Base-by-base conservation (phyloP, 495 filamentous ascomycete species). In the Hypoxylon intermedium region DNA sequence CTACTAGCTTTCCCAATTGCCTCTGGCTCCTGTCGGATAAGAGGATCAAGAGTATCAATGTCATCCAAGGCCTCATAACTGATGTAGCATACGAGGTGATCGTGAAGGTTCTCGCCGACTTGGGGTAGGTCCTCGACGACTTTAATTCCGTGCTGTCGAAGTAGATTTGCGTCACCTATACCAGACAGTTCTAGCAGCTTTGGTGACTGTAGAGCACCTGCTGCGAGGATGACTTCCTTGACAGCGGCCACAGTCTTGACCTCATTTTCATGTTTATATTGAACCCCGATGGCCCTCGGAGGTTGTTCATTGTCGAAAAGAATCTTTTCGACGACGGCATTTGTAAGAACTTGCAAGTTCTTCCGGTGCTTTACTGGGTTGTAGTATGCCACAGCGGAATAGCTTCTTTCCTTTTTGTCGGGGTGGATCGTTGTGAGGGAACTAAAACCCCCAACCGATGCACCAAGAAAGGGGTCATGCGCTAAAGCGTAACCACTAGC, bases 41-140 rank as follows among this genome's bases (percentile, higher is more conserved):
- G 15, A 19, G 19, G 30, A 13, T 59, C 55, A 4, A 51, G 30
- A 0, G 63, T 67, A 6, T 69, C 63, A 9, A 60, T 13, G 19
- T 37, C 38, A 1, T 67, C 59, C 0, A 44, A 38, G 4, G 59
- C 52, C 12, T 59, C 43, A 9, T 42, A 63, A 9, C 41, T 46
- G 2, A 67, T 63, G 31, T 57, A 61, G 41, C 71, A 69, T 6
- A 73, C 63, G 19, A 69, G 65, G 43, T 85, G 82, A 41, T 86
- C 83, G 47, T 86, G 83, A 44, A 85, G 76, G 58, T 84, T 84
- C 50, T 79, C 75, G 0, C 82, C 82, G 7, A 86, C 83, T 16
- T 77, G 78, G 0, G 82, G 79, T 0, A 83, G 63, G 48, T 85
- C 75, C 2, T 79, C 63, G 1, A 78, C 53, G 0, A 82, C 66